Evolutionary conservation across 2,329 filamentous ascomycete genomes (phyloP), one percentile per base, ranked within the genome.

Genomic region (Verruconis gallopava): DNA sequence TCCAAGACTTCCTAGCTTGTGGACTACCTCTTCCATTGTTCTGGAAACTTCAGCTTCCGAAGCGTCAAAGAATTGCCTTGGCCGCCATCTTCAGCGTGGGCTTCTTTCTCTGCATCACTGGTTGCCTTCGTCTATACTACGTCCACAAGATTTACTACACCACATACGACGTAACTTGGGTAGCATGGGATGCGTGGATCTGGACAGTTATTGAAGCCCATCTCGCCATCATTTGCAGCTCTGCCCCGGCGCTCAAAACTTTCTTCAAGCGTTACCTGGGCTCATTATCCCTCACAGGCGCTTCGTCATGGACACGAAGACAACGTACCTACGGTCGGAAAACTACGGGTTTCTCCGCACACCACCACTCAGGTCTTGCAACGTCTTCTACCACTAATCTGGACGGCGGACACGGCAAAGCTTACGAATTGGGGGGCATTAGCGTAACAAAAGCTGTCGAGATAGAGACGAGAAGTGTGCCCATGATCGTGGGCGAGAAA

Each of bases 21-120:
- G 47, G 53, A 2, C 48, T 69, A 18, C 67, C 67, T 0, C 52
- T 64, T 9, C 55, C 67, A 17, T 57, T 69, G 21, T 61, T 68
- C 4, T 57, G 61, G 53, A 60, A 64, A n/a, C 52, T 69, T 4
- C 56, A 61, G 20, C 58, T 70, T 30, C 56, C 63, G 3, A 50
- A 43, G 13, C 52, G 56, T 14, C 66, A 69, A 48, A 68, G 66
- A 50, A 44, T 65, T 19, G 63, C 58, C 1, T 50, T 67, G 4
- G 62, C 66, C 34, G 61, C 64, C 34, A 58, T 69, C 49, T 58
- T 64, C 55, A 63, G 53, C 4, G 44, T 66, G 5, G 63, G 67
- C 1, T 30, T 30, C 25, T 53, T 67, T 3, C 53, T 69, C 57
- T 64, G 46, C 43, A 54, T 55, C 17, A 42, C 19, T 43, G 45